A percentile compares a stretch with the other conserved stretches of the same genome.
These are phyloP conservation scores for Zymoseptoria tritici DNA, from an alignment of 2,329 filamentous ascomycete genomes.

Conservation along the genomic window DNA sequence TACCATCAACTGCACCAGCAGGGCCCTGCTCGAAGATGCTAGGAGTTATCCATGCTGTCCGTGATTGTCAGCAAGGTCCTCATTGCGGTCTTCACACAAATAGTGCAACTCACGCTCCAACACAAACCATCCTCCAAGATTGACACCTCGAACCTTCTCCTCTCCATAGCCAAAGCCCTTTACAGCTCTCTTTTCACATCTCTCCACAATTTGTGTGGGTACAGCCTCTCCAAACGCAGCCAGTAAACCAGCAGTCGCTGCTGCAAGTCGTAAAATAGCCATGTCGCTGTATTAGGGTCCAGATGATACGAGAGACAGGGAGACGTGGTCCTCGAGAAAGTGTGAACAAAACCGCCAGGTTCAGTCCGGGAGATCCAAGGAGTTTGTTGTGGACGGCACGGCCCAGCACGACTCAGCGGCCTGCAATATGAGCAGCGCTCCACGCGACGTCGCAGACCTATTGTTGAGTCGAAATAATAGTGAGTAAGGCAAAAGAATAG, in stretches of 20 bases:
- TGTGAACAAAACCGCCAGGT: too few relatives aligned
- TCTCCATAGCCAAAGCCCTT: constrained; percentile 44
- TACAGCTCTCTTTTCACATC: constrained; percentile 10
- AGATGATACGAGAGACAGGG: not conserved
- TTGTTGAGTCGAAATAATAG: too few relatives aligned
- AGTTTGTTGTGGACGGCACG: too few relatives aligned
- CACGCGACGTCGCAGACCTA: too few relatives aligned
- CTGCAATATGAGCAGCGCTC: too few relatives aligned
- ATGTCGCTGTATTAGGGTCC: constrained; percentile 7
- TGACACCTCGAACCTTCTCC: constrained; percentile 56
- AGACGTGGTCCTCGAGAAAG: not conserved
- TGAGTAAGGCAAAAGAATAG: too few relatives aligned
- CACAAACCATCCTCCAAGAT: constrained; percentile 57
- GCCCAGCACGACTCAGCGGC: too few relatives aligned
- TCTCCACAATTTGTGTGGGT: constrained; percentile 16
- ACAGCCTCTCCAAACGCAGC: constrained; percentile 16
- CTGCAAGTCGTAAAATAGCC: constrained; percentile 15
- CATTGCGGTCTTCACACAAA: not conserved
- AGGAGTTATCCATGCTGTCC: constrained; percentile 36
- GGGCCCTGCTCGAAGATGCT: constrained; percentile 48
- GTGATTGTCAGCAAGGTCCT: not conserved
- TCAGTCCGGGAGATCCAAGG: too few relatives aligned
- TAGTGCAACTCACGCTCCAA: constrained; percentile 46
- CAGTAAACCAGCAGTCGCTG: constrained; percentile 20
- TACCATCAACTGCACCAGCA: constrained; percentile 46